phyloP scores from a whole-genome alignment of 2,329 filamentous ascomycete species.

The Chrysosporium keratinophilum region DNA sequence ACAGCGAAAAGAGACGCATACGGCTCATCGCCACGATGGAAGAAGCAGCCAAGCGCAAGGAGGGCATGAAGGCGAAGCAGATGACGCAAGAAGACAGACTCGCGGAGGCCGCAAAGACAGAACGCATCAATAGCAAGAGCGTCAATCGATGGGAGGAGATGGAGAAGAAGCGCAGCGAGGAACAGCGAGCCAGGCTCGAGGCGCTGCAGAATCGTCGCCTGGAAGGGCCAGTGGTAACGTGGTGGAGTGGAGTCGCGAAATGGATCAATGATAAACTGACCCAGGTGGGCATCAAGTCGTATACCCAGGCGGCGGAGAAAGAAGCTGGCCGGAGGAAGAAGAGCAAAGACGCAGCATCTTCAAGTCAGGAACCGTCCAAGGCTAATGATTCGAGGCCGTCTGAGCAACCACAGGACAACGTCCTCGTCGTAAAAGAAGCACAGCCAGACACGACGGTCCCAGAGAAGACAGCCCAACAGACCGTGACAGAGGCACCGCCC shows the following conservation, averaged over 20 bases:
- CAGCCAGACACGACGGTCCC: neutral
- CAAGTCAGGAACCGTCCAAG: slow-evolving; percentile 15
- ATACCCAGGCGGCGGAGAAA: slow-evolving; percentile 30
- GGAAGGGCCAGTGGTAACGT: slow-evolving; percentile 78
- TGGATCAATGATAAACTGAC: slow-evolving; percentile 68
- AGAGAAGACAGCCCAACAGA: slow-evolving; percentile 5
- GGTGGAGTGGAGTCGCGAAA: slow-evolving; percentile 83
- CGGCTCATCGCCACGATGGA: slow-evolving; percentile 48
- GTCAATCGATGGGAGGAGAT: slow-evolving; percentile 89
- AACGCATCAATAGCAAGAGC: slow-evolving; percentile 79
- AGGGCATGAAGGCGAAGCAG: slow-evolving; percentile 63
- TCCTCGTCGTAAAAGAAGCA: slow-evolving; percentile 22
- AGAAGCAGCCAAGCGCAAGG: slow-evolving; percentile 51
- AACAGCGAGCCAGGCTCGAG: slow-evolving; percentile 70
- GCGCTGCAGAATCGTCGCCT: slow-evolving; percentile 79
- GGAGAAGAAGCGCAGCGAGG: slow-evolving; percentile 77
- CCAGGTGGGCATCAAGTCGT: slow-evolving; percentile 55
- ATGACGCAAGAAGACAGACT: slow-evolving; percentile 83
- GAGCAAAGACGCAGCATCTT: neutral
- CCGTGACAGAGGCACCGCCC: neutral
- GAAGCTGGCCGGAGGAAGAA: slow-evolving; percentile 19
- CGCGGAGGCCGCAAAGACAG: slow-evolving; percentile 69
- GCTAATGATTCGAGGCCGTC: neutral
- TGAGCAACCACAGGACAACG: slow-evolving; percentile 20
- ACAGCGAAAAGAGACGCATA: slow-evolving; percentile 40